phyloP scores from a whole-genome alignment of 2,329 filamentous ascomycete species.

The Colletotrichum sp. region DNA sequence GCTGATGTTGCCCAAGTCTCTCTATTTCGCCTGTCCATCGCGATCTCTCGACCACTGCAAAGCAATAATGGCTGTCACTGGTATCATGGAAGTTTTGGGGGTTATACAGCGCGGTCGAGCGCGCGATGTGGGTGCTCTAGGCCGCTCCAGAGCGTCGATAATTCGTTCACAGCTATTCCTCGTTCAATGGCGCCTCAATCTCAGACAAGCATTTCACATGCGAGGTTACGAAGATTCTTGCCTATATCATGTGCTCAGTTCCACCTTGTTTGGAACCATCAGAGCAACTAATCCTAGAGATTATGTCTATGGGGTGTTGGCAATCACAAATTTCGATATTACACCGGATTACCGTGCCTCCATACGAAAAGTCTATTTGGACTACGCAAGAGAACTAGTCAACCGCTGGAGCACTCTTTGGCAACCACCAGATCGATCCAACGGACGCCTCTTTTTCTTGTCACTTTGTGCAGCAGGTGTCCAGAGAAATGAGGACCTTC shows the following conservation, averaged over 20 bases:
- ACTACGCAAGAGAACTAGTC: neutral
- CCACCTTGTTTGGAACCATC: neutral
- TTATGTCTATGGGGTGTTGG: neutral
- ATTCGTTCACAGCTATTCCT: neutral
- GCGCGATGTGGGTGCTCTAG: neutral
- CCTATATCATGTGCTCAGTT: neutral
- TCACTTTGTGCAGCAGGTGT: neutral
- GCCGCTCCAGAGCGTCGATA: neutral
- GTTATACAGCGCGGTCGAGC: neutral
- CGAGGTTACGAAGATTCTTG: neutral
- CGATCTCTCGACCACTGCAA: neutral
- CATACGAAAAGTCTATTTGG: neutral
- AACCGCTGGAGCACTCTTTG: neutral
- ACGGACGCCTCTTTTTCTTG: neutral
- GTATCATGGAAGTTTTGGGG: neutral
- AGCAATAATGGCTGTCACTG: neutral
- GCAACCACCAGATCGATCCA: neutral
- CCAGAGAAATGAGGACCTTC: neutral
- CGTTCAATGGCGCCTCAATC: neutral
- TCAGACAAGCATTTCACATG: neutral
- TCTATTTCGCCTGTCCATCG: neutral
- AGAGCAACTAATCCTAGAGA: neutral
- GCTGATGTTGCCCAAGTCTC: neutral
- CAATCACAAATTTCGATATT: neutral
- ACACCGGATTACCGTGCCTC: neutral